Evolutionary conservation across 495 filamentous ascomycete genomes (phyloP).

Genomic region (Neurospora tetraspora): DNA sequence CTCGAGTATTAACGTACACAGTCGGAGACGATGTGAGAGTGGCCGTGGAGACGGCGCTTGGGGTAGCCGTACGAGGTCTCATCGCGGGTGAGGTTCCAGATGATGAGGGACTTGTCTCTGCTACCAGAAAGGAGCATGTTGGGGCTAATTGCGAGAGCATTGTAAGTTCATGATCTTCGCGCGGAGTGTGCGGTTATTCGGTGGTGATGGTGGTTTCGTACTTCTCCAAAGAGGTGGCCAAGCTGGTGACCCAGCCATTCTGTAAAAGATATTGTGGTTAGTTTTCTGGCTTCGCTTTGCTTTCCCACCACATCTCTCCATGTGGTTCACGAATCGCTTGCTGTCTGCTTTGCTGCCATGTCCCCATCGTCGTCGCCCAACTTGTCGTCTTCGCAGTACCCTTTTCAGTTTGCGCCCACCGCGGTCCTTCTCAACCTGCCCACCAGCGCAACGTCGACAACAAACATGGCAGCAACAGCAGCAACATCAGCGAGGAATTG

Average conservation of each 20-base stretch:
- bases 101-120: conserved; percentile 98
- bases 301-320: background rate
- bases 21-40: conserved; percentile 99
- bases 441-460: background rate
- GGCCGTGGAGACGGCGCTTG: conserved; percentile 94
- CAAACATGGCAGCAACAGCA: background rate
- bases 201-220: conserved; percentile 36
- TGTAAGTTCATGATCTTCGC: conserved; percentile 18
- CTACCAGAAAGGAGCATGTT: conserved; percentile 99
- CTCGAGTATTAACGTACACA: conserved; percentile 60
- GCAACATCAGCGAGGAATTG: conserved; percentile 20
- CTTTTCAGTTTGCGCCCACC: background rate
- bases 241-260: conserved; percentile 69
- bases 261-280: conserved; percentile 14
- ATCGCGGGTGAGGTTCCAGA: conserved; percentile 99
- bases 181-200: conserved; percentile 6
- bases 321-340: background rate
- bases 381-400: background rate
- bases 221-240: conserved; percentile 99
- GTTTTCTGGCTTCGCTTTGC: background rate
- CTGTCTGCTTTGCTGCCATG: background rate
- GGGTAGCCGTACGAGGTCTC: conserved; percentile 96
- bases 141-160: conserved; percentile 50
- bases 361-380: background rate
- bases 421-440: background rate